Conservation (phyloP, 805 yeast genomes). For the Cyberlindnera meyerae region DNA sequence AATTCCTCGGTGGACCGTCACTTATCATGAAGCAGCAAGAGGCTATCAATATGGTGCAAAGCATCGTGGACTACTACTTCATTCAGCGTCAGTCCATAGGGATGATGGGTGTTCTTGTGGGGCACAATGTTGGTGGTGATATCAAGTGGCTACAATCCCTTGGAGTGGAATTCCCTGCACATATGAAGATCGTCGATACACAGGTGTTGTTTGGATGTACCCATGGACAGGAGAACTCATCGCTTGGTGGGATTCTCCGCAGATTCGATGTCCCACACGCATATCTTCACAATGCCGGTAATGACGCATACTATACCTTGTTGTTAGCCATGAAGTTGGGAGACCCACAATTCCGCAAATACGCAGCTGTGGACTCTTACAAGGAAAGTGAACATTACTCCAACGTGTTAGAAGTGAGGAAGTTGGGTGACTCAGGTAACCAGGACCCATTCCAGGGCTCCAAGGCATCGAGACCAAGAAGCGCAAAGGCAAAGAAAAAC, state of each 20-base stretch:
- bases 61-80: conserved; percentile 41
- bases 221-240: conserved; percentile 35
- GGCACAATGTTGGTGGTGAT: conserved; percentile 57
- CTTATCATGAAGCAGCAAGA: conserved; percentile 34
- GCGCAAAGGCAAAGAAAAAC: conserved; percentile 1
- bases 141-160: conserved; percentile 42
- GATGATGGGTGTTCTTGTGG: conserved; percentile 42
- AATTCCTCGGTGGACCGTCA: conserved; percentile 48
- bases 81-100: conserved; percentile 25
- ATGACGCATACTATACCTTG: conserved; percentile 63
- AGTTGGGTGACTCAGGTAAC: neutral
- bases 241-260: conserved; percentile 42
- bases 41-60: conserved; percentile 36
- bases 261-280: conserved; percentile 51
- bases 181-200: conserved; percentile 41
- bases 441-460: conserved; percentile 2
- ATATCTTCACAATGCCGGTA: conserved; percentile 64
- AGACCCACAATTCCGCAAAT: conserved; percentile 40
- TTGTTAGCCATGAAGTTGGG: conserved; percentile 44
- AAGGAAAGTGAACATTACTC: neutral
- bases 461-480: conserved; percentile 3
- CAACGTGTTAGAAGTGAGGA: conserved; percentile 2
- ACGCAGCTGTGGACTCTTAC: conserved; percentile 6
- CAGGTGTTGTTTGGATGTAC: conserved; percentile 36
- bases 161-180: conserved; percentile 43